Evolutionary conservation across 352 stramenopile species (phyloP).

Genomic region (Globisporangium orthogonon): DNA sequence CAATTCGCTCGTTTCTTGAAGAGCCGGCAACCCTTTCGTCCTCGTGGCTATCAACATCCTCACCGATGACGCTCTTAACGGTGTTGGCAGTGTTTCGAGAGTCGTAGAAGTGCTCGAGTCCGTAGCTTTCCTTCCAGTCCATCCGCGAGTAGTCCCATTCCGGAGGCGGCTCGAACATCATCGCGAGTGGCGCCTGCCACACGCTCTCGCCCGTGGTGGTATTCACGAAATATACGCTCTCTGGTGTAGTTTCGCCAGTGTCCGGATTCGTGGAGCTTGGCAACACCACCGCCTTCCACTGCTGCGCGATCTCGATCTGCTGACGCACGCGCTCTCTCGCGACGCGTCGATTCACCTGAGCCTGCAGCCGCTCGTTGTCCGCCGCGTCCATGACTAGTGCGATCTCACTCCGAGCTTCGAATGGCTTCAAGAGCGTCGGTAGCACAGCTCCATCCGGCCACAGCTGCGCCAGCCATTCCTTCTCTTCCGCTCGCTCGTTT

Average conservation of each 20-base stretch:
- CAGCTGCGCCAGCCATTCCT: conserved; percentile 51
- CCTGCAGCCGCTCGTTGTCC: conserved; percentile 24
- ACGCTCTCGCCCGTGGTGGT: conserved; percentile 38
- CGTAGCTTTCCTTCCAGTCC: conserved; percentile 51
- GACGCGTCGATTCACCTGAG: conserved; percentile 28
- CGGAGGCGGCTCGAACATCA: conserved; percentile 48
- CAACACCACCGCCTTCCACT: conserved; percentile 48
- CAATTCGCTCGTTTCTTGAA: neutral
- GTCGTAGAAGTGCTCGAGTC: conserved; percentile 42
- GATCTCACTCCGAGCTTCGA: conserved; percentile 11
- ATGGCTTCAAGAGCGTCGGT: conserved; percentile 45
- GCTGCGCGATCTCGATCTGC: conserved; percentile 29
- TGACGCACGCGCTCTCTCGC: conserved; percentile 30
- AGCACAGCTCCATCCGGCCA: conserved; percentile 55
- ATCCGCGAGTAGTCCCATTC: conserved; percentile 47
- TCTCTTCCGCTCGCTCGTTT: conserved; percentile 47
- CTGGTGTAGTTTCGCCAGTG: conserved; percentile 1
- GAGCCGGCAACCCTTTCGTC: neutral
- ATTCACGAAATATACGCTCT: conserved; percentile 55
- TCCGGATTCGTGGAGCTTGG: conserved; percentile 9
- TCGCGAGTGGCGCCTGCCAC: conserved; percentile 47
- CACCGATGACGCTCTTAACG: neutral
- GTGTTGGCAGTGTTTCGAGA: neutral
- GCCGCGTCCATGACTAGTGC: conserved; percentile 20
- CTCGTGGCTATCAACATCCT: conserved; percentile 4